These are phyloP conservation scores for Cetraspora pellucida DNA, from an alignment of 192 early-diverging fungal genomes.

Conservation along the genomic window DNA sequence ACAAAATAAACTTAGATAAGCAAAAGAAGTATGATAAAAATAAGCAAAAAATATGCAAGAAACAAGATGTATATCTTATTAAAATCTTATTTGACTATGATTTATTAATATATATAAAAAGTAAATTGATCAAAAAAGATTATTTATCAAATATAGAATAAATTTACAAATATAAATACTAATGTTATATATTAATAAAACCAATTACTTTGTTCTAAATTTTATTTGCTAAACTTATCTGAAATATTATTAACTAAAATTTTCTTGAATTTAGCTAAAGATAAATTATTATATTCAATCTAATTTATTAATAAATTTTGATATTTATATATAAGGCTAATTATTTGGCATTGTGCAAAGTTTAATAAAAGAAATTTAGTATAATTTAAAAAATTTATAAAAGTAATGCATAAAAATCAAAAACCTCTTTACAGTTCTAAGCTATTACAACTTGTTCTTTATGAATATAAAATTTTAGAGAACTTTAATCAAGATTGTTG, in stretches of 20 bases:
- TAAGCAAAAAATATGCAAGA: too few species aligned
- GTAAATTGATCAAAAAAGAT: too few species aligned
- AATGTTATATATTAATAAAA: constrained; percentile 4
- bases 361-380: constrained; percentile 33
- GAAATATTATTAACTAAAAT: constrained; percentile 30
- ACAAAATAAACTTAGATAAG: too few species aligned
- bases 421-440: constrained; percentile 32
- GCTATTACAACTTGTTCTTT: constrained; percentile 31
- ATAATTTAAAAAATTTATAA: constrained; percentile 30
- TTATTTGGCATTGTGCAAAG: constrained; percentile 30
- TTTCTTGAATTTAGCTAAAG: constrained; percentile 10
- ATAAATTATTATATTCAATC: neutral
- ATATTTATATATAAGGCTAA: constrained; percentile 19
- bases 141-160: neutral
- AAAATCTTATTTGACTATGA: too few species aligned
- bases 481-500: constrained; percentile 31
- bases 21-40: too few species aligned
- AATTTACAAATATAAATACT: neutral
- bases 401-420: constrained; percentile 30
- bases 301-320: constrained; percentile 31
- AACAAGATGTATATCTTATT: too few species aligned
- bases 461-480: constrained; percentile 29
- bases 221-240: neutral
- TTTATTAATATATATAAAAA: too few species aligned
- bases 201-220: too few species aligned